Percentiles rank a stretch among this genome's conserved stretches.
These are phyloP conservation scores for Cordyceps cateniannulata DNA, from an alignment of 2,329 filamentous ascomycete genomes.

Conservation along the genomic window DNA sequence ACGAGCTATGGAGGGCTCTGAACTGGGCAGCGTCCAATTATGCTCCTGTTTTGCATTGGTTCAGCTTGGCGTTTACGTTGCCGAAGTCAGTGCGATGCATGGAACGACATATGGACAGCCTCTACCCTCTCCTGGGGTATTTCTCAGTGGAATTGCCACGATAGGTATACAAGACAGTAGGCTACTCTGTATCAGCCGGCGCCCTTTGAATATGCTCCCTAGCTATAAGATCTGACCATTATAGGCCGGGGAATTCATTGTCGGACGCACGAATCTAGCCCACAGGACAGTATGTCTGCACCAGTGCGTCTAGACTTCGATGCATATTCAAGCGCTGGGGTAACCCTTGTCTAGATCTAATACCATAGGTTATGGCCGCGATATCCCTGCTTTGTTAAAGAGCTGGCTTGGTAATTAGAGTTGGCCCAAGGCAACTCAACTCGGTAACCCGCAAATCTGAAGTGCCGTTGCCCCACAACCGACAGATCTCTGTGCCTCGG, in stretches of 20 bases:
- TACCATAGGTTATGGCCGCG: background rate
- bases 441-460: constrained; percentile 5
- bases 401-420: background rate
- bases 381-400: background rate
- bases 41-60: background rate
- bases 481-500: background rate
- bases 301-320: too few species aligned
- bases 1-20: background rate
- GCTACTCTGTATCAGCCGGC: background rate
- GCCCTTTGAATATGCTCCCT: background rate
- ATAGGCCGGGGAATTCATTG: too few species aligned
- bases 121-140: background rate
- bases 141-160: background rate
- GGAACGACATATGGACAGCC: background rate
- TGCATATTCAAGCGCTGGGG: background rate
- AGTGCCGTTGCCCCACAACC: background rate
- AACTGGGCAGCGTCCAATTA: background rate
- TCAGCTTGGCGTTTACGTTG: constrained; percentile 2
- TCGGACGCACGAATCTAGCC: too few species aligned
- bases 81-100: background rate
- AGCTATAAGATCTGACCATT: too few species aligned
- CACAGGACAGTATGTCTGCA: too few species aligned
- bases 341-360: background rate
- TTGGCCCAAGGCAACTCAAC: background rate
- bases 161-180: background rate